Percentiles rank a stretch among this genome's conserved stretches.
These are phyloP conservation scores for Hymenoscyphus infarciens DNA, from an alignment of 2,329 filamentous ascomycete genomes.

Conservation along the genomic window DNA sequence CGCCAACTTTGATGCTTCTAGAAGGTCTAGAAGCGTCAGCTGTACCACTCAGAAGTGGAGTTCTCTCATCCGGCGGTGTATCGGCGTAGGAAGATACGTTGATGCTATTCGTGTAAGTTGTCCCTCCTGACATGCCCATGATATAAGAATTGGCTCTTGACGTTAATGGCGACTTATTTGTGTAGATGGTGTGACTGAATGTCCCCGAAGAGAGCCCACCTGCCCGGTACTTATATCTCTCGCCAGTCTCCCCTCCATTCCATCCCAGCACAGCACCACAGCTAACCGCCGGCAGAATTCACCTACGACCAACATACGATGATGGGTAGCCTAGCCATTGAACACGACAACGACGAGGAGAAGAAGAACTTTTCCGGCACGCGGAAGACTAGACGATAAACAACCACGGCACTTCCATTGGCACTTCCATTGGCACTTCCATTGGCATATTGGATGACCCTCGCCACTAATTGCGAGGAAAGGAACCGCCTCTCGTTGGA, in stretches of 20 bases:
- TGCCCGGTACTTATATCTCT: neutral
- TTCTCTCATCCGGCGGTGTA: neutral
- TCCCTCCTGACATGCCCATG: neutral
- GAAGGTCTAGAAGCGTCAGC: neutral
- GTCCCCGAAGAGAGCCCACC: neutral
- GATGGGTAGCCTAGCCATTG: neutral
- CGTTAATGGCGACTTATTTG: neutral
- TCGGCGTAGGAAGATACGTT: neutral
- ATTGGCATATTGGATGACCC: neutral
- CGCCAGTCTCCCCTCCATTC: neutral
- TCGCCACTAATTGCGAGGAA: neutral
- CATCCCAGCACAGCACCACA: neutral
- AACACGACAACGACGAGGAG: neutral
- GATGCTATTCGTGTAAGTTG: neutral
- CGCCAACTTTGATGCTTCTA: neutral
- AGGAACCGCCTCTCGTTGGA: neutral
- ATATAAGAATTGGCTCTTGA: neutral
- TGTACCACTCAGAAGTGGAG: slow-evolving; percentile 4
- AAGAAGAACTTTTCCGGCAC: neutral
- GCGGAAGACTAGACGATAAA: neutral
- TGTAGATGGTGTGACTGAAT: neutral
- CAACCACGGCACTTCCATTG: neutral
- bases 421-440: neutral
- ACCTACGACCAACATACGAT: neutral
- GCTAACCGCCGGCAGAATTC: neutral